Conservation (phyloP, 2,329 filamentous ascomycete species). For the Paraconiothyrium brasiliense region DNA sequence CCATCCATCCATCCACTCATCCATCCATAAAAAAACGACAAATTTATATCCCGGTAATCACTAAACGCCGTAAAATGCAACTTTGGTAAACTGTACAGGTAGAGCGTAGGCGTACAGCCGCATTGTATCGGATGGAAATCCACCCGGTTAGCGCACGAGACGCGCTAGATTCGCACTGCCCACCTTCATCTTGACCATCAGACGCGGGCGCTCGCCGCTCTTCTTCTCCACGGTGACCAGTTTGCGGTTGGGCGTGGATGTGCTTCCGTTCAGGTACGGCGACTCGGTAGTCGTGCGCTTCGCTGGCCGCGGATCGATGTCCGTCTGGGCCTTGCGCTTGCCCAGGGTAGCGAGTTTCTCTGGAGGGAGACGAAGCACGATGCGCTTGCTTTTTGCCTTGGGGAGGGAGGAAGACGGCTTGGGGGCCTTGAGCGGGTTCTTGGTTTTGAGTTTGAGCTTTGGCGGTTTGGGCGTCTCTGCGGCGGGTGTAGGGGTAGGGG, state of each 20-base stretch:
- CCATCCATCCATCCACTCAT: background rate
- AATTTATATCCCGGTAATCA: background rate
- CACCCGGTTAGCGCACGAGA: background rate
- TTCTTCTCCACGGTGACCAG: constrained; percentile 31
- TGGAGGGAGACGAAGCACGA: constrained; percentile 35
- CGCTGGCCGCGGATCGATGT: constrained; percentile 31
- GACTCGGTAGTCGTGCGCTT: constrained; percentile 43
- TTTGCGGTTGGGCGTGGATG: constrained; percentile 22
- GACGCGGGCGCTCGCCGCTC: constrained; percentile 24
- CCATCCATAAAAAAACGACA: background rate
- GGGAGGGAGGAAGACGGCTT: constrained; percentile 17
- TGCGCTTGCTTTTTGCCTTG: constrained; percentile 31
- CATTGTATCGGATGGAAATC: no score
- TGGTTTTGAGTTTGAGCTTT: constrained; percentile 38
- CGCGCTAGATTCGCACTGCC: constrained; percentile 16
- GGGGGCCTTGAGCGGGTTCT: constrained; percentile 23
- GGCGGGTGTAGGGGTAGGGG: constrained; percentile 24
- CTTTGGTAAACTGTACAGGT: background rate
- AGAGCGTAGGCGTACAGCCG: no score
- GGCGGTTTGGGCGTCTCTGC: constrained; percentile 18
- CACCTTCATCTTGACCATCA: constrained; percentile 18
- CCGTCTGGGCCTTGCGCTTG: constrained; percentile 32
- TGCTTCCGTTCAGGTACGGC: constrained; percentile 8
- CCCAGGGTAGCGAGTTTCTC: constrained; percentile 20
- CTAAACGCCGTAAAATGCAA: constrained; percentile 3